Base-by-base conservation (phyloP, 768 basidiomycete genomes). In the Cyclocybe aegerita region DNA sequence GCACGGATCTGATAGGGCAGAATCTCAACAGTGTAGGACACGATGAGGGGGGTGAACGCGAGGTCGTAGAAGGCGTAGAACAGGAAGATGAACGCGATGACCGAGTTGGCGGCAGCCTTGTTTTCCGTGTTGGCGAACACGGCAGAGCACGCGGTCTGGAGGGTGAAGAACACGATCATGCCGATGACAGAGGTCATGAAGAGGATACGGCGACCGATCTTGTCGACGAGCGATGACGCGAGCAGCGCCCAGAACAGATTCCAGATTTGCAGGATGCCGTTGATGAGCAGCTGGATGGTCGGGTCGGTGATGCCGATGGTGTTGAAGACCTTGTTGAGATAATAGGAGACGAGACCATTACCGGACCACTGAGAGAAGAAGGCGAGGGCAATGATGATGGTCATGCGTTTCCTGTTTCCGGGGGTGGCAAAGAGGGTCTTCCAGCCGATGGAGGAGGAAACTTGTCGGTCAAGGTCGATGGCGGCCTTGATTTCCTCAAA, bases 331-430 rank as follows among this genome's bases (percentile, higher is more conserved):
- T 79, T 75, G 70, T 75, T 85, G 60, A 92, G 80, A 73, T 92
- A 92, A 75, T 86, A 90, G 6, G 86, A 89, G 44, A 89, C 85
- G 47, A 92, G 84, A 62, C 89, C 89, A 60, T 90, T 90, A 10
- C 88, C 89, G 8, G 86, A 90, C 89, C 88, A 90, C 59, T 89
- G 86, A 2, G 88, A 90, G 78, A 91, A 90, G 78, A 87, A 87
- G 41, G 86, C 88, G 48, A 91, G 72, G 41, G 85, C 85, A 54
- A 88, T 64, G 65, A 92, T 86, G 65, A 91, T 86, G 48, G 78
- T 70, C 77, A 92, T 78, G 50, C 91, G 88, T 67, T 75, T 83
- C 55, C 81, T 73, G 77, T 93, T 93, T 45, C 89, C 90, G 29
- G 75, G 66, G 39, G 79, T 88, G 38, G 71, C 60, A 62, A 90